Evolutionary conservation across 495 filamentous ascomycete species (phyloP).

Genomic region (Cercophora sp.): DNA sequence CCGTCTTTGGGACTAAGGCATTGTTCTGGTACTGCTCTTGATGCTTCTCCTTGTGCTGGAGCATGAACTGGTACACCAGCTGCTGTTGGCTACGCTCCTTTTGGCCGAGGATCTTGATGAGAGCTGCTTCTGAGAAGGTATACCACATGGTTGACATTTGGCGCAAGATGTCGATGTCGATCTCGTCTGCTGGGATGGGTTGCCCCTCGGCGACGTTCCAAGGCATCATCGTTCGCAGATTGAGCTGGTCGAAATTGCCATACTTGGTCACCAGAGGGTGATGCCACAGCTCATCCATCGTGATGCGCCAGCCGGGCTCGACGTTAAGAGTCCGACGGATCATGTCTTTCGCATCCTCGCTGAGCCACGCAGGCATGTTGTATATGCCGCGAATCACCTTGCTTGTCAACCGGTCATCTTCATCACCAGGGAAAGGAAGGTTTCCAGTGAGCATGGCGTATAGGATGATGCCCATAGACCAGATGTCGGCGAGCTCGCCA

Average conservation of each 20-base stretch:
- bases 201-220: constrained; percentile 21
- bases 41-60: constrained; percentile 73
- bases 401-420: constrained; percentile 53
- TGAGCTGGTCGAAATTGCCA: constrained; percentile 58
- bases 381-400: constrained; percentile 70
- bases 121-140: constrained; percentile 62
- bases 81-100: constrained; percentile 82
- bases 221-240: constrained; percentile 25
- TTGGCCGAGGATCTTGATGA: constrained; percentile 62
- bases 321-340: constrained; percentile 69
- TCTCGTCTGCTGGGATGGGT: constrained; percentile 45
- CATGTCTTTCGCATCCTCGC: constrained; percentile 69
- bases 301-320: constrained; percentile 71
- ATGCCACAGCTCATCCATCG: constrained; percentile 71
- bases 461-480: constrained; percentile 91
- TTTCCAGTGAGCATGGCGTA: constrained; percentile 75
- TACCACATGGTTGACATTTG: constrained; percentile 90
- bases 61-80: constrained; percentile 80
- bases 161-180: constrained; percentile 74
- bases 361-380: constrained; percentile 63
- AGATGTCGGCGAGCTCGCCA: constrained; percentile 82
- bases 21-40: constrained; percentile 77
- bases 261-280: constrained; percentile 82
- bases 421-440: constrained; percentile 75
- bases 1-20: constrained; percentile 74